Evolutionary conservation across 257 asterid species (phyloP), one percentile per base, ranked within the genome.

Genomic region (Agastache rugosa): DNA sequence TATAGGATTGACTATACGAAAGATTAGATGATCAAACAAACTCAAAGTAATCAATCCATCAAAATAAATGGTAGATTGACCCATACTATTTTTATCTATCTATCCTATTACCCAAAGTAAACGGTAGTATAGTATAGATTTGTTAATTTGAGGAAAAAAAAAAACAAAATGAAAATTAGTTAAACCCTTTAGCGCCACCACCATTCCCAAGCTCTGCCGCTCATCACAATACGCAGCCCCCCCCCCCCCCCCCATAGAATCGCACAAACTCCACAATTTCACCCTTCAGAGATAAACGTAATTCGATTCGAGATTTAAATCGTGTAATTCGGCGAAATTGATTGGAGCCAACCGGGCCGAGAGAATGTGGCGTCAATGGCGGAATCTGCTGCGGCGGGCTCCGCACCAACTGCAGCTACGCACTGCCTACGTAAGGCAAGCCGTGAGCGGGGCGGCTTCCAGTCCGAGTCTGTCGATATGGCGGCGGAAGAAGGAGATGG

Each of bases 401-500:
- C 42, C 78, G 12, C 65, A n/a, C 55, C 66, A 67, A 7, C 60
- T 67, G 59, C 79, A 22, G 70, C 23, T 17, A 75, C 73, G 14
- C 19, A 20, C 73, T 11, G 62, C 45, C 62, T 23, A 7, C 25
- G 50, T 25, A 62, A 72, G 87, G 65, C 75, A 72, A 64, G 47
- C 84, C 41, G 71, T 78, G 74, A 72, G 73, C 19, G 88, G 86
- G 19, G 69, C 85, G 42, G 74, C 91, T 7, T 87, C 96, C 6
- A 81, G 85, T 78, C 89, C 90, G 27, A 86, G 90, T 72, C 69
- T 90, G 53, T 93, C 97, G 37, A 87, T 93, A 76, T 93, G 98
- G 97, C 89, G 98, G 78, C 92, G 98, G 85, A 93, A 90, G 91
- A 93, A 88, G 84, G 98, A 88, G 80, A 87, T 93, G 82, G 96